Evolutionary conservation across 2,329 filamentous ascomycete species (phyloP), one percentile per base, ranked within the genome.

Genomic region (Colletotrichum horii): DNA sequence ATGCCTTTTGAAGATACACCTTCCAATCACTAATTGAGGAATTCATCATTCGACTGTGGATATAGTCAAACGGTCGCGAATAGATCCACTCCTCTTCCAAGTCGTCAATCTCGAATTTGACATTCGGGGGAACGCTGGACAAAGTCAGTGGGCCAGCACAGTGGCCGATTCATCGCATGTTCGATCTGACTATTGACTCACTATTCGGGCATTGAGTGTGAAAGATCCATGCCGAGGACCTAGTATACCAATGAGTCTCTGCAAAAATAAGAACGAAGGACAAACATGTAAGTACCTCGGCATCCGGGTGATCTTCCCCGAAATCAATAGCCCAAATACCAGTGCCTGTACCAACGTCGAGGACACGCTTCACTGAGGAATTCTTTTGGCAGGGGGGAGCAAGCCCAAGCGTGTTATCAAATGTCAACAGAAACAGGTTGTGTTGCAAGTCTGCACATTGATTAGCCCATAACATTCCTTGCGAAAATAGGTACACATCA

Each of bases 21-120:
- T 84, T 85, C 81, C 90, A 92, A 75, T 91, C 89, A 4, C 85
- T 82, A 74, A 92, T 87, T 55, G 87, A 86, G 56, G 91, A 90
- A 4, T 88, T 84, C 78, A 93, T 84, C 77, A 90, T 85, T 34
- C 89, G 87, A 6, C 88, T 88, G 79, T 92, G 91, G 75, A 93
- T 89, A 78, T 89, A 90, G 81, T 93, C 91, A 79, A 91, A 91
- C 64, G 86, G 83, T 3, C 84, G 79, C 1, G 87, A 85, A 66
- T 75, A 81, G 1, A 77, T 76, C 79, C 78, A 80, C 8, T 78
- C 78, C 14, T 79, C 65, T 36, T 82, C 77, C 4, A 81, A 32
- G 65, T 86, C 84, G 66, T 87, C 85, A 64, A 87, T 81, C 71
- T 85, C 80, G 69, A 87, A 87, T 14, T 79, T 77, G 3, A 85